Conservation (phyloP, 805 yeast species). For the Starmerella stigmatis region DNA sequence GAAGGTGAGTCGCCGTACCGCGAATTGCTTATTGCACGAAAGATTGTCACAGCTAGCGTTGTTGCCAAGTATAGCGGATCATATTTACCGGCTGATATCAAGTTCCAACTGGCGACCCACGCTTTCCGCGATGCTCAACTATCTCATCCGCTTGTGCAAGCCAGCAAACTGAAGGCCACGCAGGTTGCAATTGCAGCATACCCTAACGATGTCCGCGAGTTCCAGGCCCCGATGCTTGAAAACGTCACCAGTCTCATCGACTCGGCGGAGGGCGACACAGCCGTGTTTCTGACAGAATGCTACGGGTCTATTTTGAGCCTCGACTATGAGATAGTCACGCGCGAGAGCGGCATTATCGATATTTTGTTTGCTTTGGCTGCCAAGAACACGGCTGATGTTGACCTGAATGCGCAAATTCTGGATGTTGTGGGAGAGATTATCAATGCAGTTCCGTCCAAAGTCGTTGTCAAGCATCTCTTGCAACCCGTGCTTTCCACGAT, state of each 20-base stretch:
- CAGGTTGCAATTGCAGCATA: constrained; percentile 17
- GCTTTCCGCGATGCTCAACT: constrained; percentile 5
- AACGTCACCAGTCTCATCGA: constrained; percentile 40
- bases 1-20: background rate
- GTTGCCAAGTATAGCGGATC: constrained; percentile 22
- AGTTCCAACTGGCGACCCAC: constrained; percentile 15
- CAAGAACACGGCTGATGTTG: constrained; percentile 65
- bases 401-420: constrained; percentile 52
- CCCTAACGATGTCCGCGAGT: constrained; percentile 20
- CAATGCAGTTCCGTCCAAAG: constrained; percentile 23
- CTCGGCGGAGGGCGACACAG: constrained; percentile 71
- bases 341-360: constrained; percentile 36
- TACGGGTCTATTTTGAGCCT: constrained; percentile 49
- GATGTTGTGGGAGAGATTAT: constrained; percentile 59
- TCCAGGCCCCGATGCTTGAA: constrained; percentile 28
- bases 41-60: constrained; percentile 20
- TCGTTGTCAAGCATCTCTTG: constrained; percentile 17
- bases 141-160: constrained; percentile 3
- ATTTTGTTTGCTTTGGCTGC: constrained; percentile 55
- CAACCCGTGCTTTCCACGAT: constrained; percentile 20
- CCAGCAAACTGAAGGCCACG: constrained; percentile 15
- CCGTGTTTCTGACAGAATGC: constrained; percentile 61
- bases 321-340: constrained; percentile 31
- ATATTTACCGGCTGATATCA: constrained; percentile 13
- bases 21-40: constrained; percentile 22